Conservation (phyloP, 106 monocot genomes). For the Triglochin maritima region DNA sequence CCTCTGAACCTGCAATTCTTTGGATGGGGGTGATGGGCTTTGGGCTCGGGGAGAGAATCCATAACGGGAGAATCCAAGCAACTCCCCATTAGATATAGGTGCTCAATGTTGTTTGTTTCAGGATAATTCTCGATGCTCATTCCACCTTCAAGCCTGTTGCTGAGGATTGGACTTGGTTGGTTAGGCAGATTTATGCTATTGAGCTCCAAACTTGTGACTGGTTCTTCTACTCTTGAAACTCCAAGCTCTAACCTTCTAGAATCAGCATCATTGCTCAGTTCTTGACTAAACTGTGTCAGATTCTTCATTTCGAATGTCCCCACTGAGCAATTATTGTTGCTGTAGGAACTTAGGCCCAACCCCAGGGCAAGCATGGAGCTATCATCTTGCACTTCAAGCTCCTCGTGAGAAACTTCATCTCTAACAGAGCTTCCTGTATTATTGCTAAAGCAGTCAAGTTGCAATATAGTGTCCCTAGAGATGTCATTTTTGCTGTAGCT, state of each 20-base stretch:
- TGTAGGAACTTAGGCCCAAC: constrained; percentile 35
- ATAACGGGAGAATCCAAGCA: background rate
- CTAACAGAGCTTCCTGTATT: constrained; percentile 1
- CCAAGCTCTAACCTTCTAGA: constrained; percentile 43
- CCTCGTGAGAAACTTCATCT: constrained; percentile 11
- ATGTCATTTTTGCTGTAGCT: constrained; percentile 2
- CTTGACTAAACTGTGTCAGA: constrained; percentile 15
- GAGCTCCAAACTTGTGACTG: background rate
- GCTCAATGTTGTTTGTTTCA: too few species aligned
- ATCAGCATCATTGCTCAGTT: constrained; percentile 10
- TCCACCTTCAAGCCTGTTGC: too few species aligned
- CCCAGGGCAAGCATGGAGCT: constrained; percentile 71
- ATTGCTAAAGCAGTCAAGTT: constrained; percentile 24
- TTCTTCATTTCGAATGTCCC: constrained; percentile 18
- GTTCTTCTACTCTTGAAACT: constrained; percentile 22
- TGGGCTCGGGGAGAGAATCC: background rate
- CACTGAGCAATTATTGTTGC: constrained; percentile 8
- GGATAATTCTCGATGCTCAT: too few species aligned
- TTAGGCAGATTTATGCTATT: background rate
- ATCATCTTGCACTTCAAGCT: constrained; percentile 38
- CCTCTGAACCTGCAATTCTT: constrained; percentile 53
- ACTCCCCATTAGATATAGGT: background rate
- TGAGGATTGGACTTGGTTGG: background rate
- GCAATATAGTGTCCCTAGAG: constrained; percentile 12
- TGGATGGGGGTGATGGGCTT: constrained; percentile 7